Percentiles rank a stretch among this genome's conserved stretches.
Evolutionary conservation across 176 grass and related monocot species (phyloP).

Genomic region (Ensete glaucum): DNA sequence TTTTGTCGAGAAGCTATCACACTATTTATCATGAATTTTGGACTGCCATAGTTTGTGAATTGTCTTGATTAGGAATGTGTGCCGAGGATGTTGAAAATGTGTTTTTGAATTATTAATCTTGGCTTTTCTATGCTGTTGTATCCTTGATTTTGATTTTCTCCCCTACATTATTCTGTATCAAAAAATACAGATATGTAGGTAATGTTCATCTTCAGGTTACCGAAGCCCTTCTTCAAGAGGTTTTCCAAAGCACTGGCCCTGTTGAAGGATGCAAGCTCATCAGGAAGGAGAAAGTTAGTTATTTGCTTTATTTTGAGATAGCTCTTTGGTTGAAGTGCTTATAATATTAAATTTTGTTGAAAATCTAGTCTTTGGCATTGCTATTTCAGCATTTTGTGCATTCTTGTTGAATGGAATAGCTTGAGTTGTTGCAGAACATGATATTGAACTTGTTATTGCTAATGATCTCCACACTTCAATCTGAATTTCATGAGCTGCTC

Average conservation of each 20-base stretch:
- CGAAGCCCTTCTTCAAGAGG: slow-evolving; percentile 65
- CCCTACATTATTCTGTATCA: not conserved
- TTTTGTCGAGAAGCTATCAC: no score
- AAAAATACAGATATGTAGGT: slow-evolving; percentile 67
- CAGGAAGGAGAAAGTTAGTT: slow-evolving; percentile 82
- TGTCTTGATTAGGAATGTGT: not conserved
- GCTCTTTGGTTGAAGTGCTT: not conserved
- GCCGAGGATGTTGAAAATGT: not conserved
- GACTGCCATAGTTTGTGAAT: not conserved
- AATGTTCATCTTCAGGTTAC: slow-evolving; percentile 91
- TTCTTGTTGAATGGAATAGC: not conserved
- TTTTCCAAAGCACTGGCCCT: slow-evolving; percentile 89
- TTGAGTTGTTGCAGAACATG: no score
- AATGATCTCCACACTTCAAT: no score
- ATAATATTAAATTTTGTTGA: not conserved
- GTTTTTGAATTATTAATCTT: not conserved
- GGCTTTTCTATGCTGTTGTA: not conserved
- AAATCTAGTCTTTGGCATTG: not conserved
- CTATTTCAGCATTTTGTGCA: not conserved
- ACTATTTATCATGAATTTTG: not conserved
- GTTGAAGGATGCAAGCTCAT: slow-evolving; percentile 99
- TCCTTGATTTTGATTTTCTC: not conserved
- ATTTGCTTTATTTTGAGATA: slow-evolving; percentile 1
- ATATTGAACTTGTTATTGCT: no score
- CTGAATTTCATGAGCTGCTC: no score